Base-by-base conservation (phyloP, 2,329 filamentous ascomycete genomes). In the Apiospora hydei region DNA sequence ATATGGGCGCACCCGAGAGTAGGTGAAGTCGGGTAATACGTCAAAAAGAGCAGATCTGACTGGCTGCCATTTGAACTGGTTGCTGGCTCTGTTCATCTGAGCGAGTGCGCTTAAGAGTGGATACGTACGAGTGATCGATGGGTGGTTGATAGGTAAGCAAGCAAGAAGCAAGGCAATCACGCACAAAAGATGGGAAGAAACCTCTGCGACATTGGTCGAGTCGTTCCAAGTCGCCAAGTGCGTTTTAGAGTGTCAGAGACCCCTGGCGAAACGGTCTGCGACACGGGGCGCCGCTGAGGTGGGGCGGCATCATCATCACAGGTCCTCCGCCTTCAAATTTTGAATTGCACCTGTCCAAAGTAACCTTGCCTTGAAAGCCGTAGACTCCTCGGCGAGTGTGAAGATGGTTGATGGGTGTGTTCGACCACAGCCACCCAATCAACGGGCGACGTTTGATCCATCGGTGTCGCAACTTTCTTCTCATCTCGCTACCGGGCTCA, bases 261-360 rank as follows among this genome's bases (percentile, higher is more conserved):
- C 72, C 72, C 72, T 71, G 72, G 46, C 72, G 72, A 73, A 73
- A 73, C 72, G 38, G 26, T 38, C 26, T 73, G 70, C 70, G 72
- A 73, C 67, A 71, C 70, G 70, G 51, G 47, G 43, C 11, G 46
- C 21, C 24, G 68, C 49, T n/a, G 21, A 47, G 68, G 68, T 44
- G 66, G 66, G 57, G 57, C 30, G 3, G 21, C 53, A 1, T 64
- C 57, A 41, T 21, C 34, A 64, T 21, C 34, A 18, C 57, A 64
- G 57, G 57, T 18, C 7, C 30, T 53, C 24, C 24, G 11, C 16
- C 49, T 53, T 24, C 34, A 38, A 38, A 38, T 6, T 38, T 6
- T 38, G 34, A 38, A 38, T 16, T 16, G 44, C 14, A 46, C 7
- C 34, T 38, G 34, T 38, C 34, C 34, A 38, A 38, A 38, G 34